Evolutionary conservation across 148 eudicot genomes (phyloP), one percentile per base, ranked within the genome.

Genomic region (Fagopyrum esculentum): DNA sequence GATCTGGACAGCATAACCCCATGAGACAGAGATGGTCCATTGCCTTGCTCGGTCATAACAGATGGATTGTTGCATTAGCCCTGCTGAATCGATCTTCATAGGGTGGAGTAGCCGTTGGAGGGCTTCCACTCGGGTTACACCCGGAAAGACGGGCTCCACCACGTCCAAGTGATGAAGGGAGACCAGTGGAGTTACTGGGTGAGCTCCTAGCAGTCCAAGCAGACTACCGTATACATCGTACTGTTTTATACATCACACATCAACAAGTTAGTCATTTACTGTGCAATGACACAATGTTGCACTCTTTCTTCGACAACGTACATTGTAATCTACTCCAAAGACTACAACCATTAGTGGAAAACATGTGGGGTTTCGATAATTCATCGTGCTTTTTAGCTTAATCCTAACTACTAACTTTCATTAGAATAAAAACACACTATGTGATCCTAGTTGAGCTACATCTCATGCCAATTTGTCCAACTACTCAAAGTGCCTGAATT

Each of bases 1-100:
- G 15, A 84, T 72, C 48, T 84, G 86, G 71, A 81, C 86, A 4
- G 60, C 78, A 48, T 76, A 84, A 8, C 86, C 86, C 86, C 84
- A 84, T 5, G 86, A 84, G 6, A 84, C 82, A 16, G 80, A 72
- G 76, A 84, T 64, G 50, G 84, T 78, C 84, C 86, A 84, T 44
- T 57, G 59, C 64, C 80, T 74, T 43, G 13, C 74, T 71, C 77
- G 81, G 80, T 84, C 86, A 49, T 84, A 84, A 78, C 86, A 84
- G 29, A 84, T 84, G 66, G 84, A 84, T 63, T 84, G 86, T 26
- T 84, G 86, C 80, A 84, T 75, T 63, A 81, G 69, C 50, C 84
- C 79, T 6, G 82, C 82, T 2, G 86, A 81, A 56, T 84, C 86
- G 29, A 60, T 69, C 70, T 72, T 76, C 52, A 79, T 75, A 0